A percentile compares a stretch with the other conserved stretches of the same genome.
Conservation (phyloP, 441 rosid species). For the Monsonia emarginata region DNA sequence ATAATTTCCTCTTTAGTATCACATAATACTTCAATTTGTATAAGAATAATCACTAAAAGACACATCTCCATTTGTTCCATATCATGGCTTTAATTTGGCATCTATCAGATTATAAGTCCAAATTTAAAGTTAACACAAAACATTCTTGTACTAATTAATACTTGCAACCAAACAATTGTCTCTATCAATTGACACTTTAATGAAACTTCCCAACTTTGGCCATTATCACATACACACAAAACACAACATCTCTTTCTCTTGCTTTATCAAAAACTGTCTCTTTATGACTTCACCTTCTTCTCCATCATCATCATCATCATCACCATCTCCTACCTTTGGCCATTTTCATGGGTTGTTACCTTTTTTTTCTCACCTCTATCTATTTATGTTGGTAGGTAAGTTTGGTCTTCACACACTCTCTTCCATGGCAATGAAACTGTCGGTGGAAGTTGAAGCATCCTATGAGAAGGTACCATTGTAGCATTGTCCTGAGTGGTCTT, state of each 20-base stretch:
- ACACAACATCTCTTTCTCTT: neutral
- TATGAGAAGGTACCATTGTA: neutral
- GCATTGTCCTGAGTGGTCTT: neutral
- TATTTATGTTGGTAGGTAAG: conserved; percentile 2
- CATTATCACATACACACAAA: neutral
- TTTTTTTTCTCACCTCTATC: neutral
- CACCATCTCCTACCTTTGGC: neutral
- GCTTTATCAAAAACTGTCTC: conserved; percentile 4
- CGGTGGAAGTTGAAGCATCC: conserved; percentile 4
- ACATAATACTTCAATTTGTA: too few relatives aligned
- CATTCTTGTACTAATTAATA: too few relatives aligned
- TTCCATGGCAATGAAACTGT: neutral
- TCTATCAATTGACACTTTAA: too few relatives aligned
- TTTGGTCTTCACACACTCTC: neutral
- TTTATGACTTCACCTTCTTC: neutral
- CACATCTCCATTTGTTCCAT: too few relatives aligned
- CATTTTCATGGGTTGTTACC: neutral
- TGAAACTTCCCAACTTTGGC: conserved; percentile 1
- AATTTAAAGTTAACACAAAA: too few relatives aligned
- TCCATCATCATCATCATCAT: neutral
- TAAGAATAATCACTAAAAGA: too few relatives aligned
- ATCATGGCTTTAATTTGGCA: too few relatives aligned
- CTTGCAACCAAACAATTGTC: neutral
- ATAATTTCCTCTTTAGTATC: too few relatives aligned
- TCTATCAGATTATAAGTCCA: too few relatives aligned